phyloP scores from a whole-genome alignment of 2,329 filamentous ascomycete genomes.

The Pseudofabraea citricarpa region DNA sequence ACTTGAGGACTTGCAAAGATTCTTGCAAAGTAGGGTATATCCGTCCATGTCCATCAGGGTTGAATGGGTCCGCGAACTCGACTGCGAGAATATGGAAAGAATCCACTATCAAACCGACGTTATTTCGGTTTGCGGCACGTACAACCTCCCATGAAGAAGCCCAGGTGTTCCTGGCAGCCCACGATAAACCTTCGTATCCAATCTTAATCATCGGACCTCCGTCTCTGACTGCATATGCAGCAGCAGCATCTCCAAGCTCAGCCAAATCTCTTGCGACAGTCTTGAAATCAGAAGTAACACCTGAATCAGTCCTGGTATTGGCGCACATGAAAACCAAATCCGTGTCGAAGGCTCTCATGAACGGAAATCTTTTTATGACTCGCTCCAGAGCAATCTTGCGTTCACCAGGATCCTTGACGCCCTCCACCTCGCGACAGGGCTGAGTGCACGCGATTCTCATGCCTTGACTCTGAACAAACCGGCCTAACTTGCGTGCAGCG shows the following conservation, averaged over 20 bases:
- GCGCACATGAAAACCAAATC: conserved; percentile 31
- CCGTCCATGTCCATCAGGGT: conserved; percentile 25
- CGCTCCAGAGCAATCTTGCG: conserved; percentile 20
- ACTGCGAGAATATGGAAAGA: conserved; percentile 29
- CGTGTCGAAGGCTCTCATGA: conserved; percentile 31
- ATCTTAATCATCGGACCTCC: conserved; percentile 26
- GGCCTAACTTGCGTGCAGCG: conserved; percentile 24
- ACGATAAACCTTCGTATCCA: conserved; percentile 29
- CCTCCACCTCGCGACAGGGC: conserved; percentile 28
- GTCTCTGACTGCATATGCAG: conserved; percentile 21
- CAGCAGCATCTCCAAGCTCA: conserved; percentile 28
- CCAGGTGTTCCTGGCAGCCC: conserved; percentile 30
- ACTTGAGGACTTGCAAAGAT: conserved; percentile 20
- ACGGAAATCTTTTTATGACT: conserved; percentile 29
- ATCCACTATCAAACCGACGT: conserved; percentile 29
- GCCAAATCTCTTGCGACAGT: conserved; percentile 27
- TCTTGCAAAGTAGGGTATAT: conserved; percentile 23
- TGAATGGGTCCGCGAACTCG: conserved; percentile 28
- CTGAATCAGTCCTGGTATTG: conserved; percentile 25
- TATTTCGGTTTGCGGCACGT: conserved; percentile 26
- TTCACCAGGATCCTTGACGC: conserved; percentile 24
- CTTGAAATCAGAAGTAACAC: conserved; percentile 27
- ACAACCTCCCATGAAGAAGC: conserved; percentile 28
- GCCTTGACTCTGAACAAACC: conserved; percentile 25
- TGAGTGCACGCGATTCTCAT: conserved; percentile 30